Conservation (phyloP, 192 early-diverging fungal genomes). For the Podila minutissima region DNA sequence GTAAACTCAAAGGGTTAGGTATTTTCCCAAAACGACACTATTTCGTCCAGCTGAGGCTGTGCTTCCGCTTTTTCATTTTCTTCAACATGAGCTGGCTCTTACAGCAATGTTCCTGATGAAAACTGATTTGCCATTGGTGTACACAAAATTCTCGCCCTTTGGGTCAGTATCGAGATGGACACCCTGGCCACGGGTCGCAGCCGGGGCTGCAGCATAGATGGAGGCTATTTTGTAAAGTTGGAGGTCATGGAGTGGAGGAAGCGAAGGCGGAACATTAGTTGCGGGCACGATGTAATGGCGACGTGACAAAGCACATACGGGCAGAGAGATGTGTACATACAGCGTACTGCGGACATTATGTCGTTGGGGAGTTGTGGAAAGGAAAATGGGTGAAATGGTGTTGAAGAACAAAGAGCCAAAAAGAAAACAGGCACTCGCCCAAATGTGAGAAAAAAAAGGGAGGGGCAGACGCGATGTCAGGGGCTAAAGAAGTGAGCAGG, state of each 20-base stretch:
- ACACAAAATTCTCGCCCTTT: slow-evolving; percentile 84
- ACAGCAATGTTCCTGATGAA: slow-evolving; percentile 87
- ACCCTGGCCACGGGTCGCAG: slow-evolving; percentile 81
- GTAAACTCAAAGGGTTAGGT: no score
- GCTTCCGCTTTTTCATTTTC: no score
- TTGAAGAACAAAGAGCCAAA: not conserved
- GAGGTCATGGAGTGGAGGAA: no score
- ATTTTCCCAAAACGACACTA: no score
- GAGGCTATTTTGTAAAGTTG: slow-evolving; percentile 46
- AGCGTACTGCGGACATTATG: slow-evolving; percentile 39
- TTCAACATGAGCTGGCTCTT: not conserved
- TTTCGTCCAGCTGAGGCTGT: no score
- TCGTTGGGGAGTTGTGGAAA: not conserved
- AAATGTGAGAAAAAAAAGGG: not conserved
- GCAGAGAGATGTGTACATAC: slow-evolving; percentile 4
- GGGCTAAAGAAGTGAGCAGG: not conserved
- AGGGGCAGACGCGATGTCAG: slow-evolving; percentile 1
- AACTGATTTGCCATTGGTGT: slow-evolving; percentile 90
- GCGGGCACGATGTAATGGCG: no score
- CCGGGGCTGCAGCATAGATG: slow-evolving; percentile 80
- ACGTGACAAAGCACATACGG: no score
- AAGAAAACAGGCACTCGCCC: not conserved
- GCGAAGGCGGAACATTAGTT: no score
- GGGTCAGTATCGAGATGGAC: slow-evolving; percentile 87
- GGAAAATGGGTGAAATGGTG: not conserved